Evolutionary conservation across 2,329 filamentous ascomycete genomes (phyloP), one percentile per base, ranked within the genome.

Genomic region (Scedosporium apiospermum): DNA sequence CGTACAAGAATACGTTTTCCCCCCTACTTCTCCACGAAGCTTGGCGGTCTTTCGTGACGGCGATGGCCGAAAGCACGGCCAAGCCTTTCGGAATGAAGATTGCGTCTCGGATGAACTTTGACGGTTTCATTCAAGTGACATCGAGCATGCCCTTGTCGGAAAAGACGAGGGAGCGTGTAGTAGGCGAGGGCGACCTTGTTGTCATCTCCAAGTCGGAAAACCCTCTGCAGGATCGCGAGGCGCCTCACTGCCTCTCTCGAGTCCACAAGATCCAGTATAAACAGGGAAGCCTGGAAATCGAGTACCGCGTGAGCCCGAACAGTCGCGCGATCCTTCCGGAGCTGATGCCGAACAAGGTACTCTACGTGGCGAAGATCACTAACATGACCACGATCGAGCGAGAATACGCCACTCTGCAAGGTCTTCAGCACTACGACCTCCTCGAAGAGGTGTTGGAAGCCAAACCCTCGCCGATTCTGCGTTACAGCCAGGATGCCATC

Each of bases 341-440:
- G 27, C 80, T 98, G 57, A 82, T 84, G 46, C 89, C 91, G 0
- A 88, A 89, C 46, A 79, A 82, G 16, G 85, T 85, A 46, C 80
- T 96, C 0, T 83, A 86, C 68, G 92, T 87, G 2, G 81, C 90
- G 63, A 96, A 96, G 71, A 87, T 99, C 67, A 91, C 92, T 62
- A 96, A 93, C 64, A 89, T 99, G 79, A 96, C 89, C 1, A 95
- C 95, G 0, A 88, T 98, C 60, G 93, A 99, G 77, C 88, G 95
- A 73, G 95, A 99, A 75, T 99, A 93, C 72, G 95, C 92, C 63
- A 91, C 95, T 0, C 77, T 99, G 34, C 89, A 92, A 76, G 93
- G 90, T 69, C 75, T 99, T 66, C 89, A 96, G 72, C 98, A 96
- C 74, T 99, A 98, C 69, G 95, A 99, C 74, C 81, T 99, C 21